Evolutionary conservation across 192 early-diverging fungal genomes (phyloP).

Genomic region (Chytriomyces confervae): DNA sequence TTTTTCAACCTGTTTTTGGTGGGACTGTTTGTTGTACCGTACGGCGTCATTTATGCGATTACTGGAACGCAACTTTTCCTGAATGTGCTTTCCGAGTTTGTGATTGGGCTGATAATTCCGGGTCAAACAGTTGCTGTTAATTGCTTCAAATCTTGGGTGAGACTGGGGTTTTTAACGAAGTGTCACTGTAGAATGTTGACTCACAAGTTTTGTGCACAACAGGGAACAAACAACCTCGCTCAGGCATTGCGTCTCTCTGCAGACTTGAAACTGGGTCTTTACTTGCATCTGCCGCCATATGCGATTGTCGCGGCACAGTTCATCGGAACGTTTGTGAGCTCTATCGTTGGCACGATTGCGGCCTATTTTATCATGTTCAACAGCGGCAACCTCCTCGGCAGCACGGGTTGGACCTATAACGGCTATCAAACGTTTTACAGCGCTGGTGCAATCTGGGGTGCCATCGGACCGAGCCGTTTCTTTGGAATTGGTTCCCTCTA

Average conservation of each 20-base stretch:
- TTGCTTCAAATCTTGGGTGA: slow-evolving; percentile 68
- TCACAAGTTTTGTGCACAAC: too few relatives aligned
- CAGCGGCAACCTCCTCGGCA: slow-evolving; percentile 15
- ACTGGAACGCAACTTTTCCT: slow-evolving; percentile 56
- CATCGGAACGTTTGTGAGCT: slow-evolving; percentile 70
- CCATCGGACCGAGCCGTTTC: slow-evolving; percentile 67
- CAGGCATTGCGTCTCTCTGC: slow-evolving; percentile 67
- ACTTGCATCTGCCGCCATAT: slow-evolving; percentile 79
- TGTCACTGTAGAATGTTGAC: too few relatives aligned
- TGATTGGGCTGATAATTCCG: slow-evolving; percentile 64
- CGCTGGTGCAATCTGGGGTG: slow-evolving; percentile 51
- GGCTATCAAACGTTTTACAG: slow-evolving; percentile 36
- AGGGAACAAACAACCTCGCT: slow-evolving; percentile 64
- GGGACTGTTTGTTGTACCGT: slow-evolving; percentile 62
- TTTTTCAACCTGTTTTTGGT: slow-evolving; percentile 50
- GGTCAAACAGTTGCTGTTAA: slow-evolving; percentile 69
- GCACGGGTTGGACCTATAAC: slow-evolving; percentile 18
- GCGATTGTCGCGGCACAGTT: slow-evolving; percentile 81
- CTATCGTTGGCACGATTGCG: slow-evolving; percentile 70
- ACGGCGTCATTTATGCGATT: slow-evolving; percentile 70
- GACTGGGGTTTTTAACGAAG: slow-evolving; percentile 34
- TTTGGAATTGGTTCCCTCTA: slow-evolving; percentile 53
- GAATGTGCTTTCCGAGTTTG: slow-evolving; percentile 67
- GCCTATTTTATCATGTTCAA: slow-evolving; percentile 48
- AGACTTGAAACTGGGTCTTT: slow-evolving; percentile 70